Base-by-base conservation (phyloP, 257 asterid species). In the Ligustrum vulgare region DNA sequence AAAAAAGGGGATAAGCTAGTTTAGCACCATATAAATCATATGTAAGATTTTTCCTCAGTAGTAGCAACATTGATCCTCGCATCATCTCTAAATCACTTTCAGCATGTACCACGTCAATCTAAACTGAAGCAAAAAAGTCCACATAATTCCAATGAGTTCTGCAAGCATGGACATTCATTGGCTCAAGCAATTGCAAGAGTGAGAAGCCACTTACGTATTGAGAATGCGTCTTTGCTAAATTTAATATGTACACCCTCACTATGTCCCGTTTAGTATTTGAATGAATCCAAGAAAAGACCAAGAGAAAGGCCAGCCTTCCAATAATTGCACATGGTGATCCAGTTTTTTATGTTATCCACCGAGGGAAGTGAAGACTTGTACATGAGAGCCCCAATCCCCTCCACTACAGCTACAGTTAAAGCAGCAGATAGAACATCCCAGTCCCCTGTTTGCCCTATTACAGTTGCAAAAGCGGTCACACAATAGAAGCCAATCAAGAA, bases 341-440 rank as follows among this genome's bases (percentile, higher is more conserved):
- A 32, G 74, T 84, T 79, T 82, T 87, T 85, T 0, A 84, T 16
- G 83, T 79, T 85, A 70, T 84, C 84, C 22, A 83, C 76, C 23
- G 87, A 81, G 60, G 92, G 89, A 67, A 86, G 79, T 64, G 96
- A 87, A 16, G 87, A 75, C 78, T 79, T 88, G 80, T 94, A 94
- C 98, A 87, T 92, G 73, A 94, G 91, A 78, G 97, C 98, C 75
- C 98, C 98, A 39, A 92, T 89, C 33, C 91, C 98, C 85, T 94
- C 98, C 49, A 94, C 98, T 16, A 92, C 82, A 62, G 88, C 98
- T 74, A 92, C 98, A 56, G 97, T 80, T 81, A 94, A 75, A 39
- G 91, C 98, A 60, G 98, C 97, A 62, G 99, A 92, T 67, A 94
- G 83, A 78, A 94, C 90, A 84, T 94, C 99, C 99, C 98, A 94